These are phyloP conservation scores for Pythium guiyangense DNA, from an alignment of 352 stramenopile genomes.

Conservation along the genomic window DNA sequence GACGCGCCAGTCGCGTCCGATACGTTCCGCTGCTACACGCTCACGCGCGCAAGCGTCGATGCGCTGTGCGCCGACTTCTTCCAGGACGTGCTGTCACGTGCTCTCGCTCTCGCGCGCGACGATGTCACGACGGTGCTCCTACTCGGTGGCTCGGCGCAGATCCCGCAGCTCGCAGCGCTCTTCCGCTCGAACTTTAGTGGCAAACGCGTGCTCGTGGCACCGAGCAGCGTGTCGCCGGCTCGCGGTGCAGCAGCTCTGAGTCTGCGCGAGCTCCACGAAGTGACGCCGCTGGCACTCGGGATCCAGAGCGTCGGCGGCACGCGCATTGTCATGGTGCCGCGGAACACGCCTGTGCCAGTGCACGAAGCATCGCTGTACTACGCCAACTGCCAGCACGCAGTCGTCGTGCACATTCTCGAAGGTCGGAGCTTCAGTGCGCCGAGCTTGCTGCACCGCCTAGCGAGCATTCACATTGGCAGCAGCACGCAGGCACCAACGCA, in stretches of 20 bases:
- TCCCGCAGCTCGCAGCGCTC: conserved; percentile 20
- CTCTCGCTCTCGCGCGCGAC: conserved; percentile 8
- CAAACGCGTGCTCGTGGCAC: conserved; percentile 9
- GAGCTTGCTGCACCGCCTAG: conserved; percentile 15
- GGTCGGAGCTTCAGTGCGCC: conserved; percentile 5
- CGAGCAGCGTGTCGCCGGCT: neutral
- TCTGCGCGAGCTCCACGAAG: conserved; percentile 16
- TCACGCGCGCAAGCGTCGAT: conserved; percentile 38
- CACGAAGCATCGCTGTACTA: conserved; percentile 28
- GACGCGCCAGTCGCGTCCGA: conserved; percentile 14
- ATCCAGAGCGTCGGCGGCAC: conserved; percentile 29
- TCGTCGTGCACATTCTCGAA: conserved; percentile 28
- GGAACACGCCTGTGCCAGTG: conserved; percentile 16
- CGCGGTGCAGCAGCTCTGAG: conserved; percentile 17
- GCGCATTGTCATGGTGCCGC: conserved; percentile 20
- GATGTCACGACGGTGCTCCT: conserved; percentile 26
- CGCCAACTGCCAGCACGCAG: conserved; percentile 24
- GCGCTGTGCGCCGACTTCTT: conserved; percentile 30
- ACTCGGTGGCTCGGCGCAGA: conserved; percentile 23
- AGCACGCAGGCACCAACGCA: conserved; percentile 13
- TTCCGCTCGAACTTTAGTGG: conserved; percentile 16
- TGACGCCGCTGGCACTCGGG: conserved; percentile 23
- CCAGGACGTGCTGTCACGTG: conserved; percentile 10
- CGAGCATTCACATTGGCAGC: conserved; percentile 19
- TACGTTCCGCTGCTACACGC: conserved; percentile 21